phyloP scores from a whole-genome alignment of 2,329 filamentous ascomycete genomes.

The Claviceps arundinis region DNA sequence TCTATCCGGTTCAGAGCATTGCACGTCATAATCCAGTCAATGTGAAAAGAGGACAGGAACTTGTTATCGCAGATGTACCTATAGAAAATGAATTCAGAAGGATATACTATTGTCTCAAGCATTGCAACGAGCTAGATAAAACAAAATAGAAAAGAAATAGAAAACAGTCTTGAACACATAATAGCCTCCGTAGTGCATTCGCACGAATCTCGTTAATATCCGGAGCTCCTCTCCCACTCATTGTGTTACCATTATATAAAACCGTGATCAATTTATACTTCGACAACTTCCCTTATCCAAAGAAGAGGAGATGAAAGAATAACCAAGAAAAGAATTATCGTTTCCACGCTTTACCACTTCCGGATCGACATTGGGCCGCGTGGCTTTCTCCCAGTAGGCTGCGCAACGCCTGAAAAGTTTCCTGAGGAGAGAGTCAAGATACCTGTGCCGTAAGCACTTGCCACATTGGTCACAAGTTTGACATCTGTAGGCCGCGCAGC shows the following conservation, averaged over 20 bases:
- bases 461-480: slow-evolving; percentile 16
- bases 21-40: too few species aligned
- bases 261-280: too few species aligned
- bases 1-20: too few species aligned
- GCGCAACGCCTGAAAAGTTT: background rate
- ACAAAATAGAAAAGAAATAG: background rate
- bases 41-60: too few species aligned
- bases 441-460: slow-evolving; percentile 24
- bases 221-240: too few species aligned
- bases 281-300: too few species aligned
- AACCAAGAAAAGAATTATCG: background rate
- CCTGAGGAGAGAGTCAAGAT: slow-evolving; percentile 15
- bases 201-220: background rate
- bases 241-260: too few species aligned
- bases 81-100: too few species aligned
- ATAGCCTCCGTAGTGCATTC: slow-evolving; percentile 1
- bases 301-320: too few species aligned
- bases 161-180: background rate
- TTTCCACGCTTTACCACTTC: slow-evolving; percentile 1
- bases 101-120: too few species aligned
- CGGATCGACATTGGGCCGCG: background rate
- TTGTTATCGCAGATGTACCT: too few species aligned
- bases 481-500: slow-evolving; percentile 1
- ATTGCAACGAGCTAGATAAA: background rate
- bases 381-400: background rate